Conservation (phyloP, 106 monocot species). For the Alisma plantagoaquatica region DNA sequence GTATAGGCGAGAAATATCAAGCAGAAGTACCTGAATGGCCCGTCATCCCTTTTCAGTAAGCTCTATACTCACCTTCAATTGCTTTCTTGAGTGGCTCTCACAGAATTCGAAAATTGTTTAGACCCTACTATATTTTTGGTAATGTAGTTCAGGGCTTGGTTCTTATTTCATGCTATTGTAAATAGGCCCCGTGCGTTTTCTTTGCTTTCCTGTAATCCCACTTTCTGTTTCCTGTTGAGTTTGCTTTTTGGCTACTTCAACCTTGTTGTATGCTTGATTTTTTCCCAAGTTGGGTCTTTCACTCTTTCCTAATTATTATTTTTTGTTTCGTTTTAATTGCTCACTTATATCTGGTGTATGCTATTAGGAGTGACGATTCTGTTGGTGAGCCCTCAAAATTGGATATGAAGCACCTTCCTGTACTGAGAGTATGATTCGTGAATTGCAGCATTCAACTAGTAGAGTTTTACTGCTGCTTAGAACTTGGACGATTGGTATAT, state of each 20-base stretch:
- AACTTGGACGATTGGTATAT: neutral
- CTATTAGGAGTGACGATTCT: conserved; percentile 29
- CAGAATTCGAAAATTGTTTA: neutral
- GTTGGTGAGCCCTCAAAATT: conserved; percentile 22
- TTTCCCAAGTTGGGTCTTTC: neutral
- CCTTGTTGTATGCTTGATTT: neutral
- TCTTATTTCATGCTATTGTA: neutral
- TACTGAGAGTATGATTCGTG: conserved; percentile 24
- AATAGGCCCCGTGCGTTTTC: neutral
- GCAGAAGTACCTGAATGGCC: conserved; percentile 51
- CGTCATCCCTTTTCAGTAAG: conserved; percentile 44
- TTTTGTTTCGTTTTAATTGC: neutral
- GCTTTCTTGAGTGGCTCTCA: too few species aligned
- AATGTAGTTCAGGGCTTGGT: too few species aligned
- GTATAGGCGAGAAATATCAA: conserved; percentile 57
- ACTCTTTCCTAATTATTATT: neutral
- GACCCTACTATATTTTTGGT: neutral
- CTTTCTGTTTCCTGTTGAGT: neutral
- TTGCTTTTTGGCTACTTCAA: neutral
- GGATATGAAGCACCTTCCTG: conserved; percentile 19
- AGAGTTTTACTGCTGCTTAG: neutral
- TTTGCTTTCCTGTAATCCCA: neutral
- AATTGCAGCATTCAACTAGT: neutral
- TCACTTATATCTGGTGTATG: neutral
- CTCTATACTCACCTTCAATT: neutral